Evolutionary conservation across 495 filamentous ascomycete genomes (phyloP), one percentile per base, ranked within the genome.

Genomic region (Halenospora varia): DNA sequence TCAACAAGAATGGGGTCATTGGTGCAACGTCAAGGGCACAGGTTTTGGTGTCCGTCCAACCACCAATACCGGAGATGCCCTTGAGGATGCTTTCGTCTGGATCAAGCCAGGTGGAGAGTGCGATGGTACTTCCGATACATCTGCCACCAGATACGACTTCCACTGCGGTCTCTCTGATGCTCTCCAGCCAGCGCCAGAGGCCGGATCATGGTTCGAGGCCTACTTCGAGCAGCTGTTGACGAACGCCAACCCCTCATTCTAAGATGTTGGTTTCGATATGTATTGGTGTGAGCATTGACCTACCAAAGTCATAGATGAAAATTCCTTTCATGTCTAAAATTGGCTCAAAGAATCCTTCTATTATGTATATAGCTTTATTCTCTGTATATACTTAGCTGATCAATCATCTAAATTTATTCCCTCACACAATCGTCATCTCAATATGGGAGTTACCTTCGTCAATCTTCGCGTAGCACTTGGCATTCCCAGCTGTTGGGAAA

Each of bases 61-160:
- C 2, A 76, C 82, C 35, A 66, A 78, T 57, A 89, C 87, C 8
- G 84, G 83, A 53, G 65, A 79, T 68, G 65, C 75, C 22, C 77
- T 88, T 24, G 77, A 79, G 51, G 88, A 92, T 69, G 85, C 88
- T 46, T 90, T 92, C 73, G 87, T 90, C 69, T 92, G 88, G 89
- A 75, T 88, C 63, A 92, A 91, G 82, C 88, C 88, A 53, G 89
- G 89, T 65, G 89, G 88, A 62, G 88, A 94, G 71, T 84, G 82
- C 44, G 89, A 92, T 70, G 88, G 89, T 62, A 92, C 88, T 50
- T 83, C 78, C 52, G 75, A 92, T 67, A 75, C 68, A 35, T 69
- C 73, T 39, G 77, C 88, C 11, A 60, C 67, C 57, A 79, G 88
- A 29, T 94, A 88, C 70, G 89, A 94, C 74, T 75, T 71, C 45